Percentiles rank a stretch among this genome's conserved stretches.
phyloP scores from a whole-genome alignment of 1,284 basidiomycete species.

The Moesziomyces antarcticus region DNA sequence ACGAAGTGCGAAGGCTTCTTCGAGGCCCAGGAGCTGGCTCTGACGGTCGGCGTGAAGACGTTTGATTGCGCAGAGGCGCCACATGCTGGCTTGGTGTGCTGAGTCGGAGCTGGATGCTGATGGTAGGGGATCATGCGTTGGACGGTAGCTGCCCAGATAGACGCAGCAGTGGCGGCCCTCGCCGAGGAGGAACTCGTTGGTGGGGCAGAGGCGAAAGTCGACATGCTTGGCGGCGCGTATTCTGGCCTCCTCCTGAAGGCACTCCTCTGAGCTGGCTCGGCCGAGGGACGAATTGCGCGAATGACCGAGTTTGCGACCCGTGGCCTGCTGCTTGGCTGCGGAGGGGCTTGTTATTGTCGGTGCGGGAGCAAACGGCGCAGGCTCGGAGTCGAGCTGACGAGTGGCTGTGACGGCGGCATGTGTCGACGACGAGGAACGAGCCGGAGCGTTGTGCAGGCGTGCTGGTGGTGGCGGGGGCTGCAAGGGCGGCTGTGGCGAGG shows the following conservation, averaged over 20 bases:
- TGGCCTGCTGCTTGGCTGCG: conserved; percentile 10
- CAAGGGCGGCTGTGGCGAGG: conserved; percentile 11
- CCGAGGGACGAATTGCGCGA: conserved; percentile 55
- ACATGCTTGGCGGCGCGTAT: conserved; percentile 57
- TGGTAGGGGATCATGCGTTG: conserved; percentile 4
- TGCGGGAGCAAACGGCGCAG: neutral
- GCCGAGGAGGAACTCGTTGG: conserved; percentile 57
- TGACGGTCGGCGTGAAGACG: conserved; percentile 63
- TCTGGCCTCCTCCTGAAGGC: conserved; percentile 49
- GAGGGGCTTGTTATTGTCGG: neutral
- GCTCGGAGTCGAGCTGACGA: neutral
- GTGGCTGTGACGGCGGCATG: neutral
- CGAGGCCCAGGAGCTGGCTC: conserved; percentile 61
- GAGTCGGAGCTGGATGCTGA: neutral
- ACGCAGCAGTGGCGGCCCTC: conserved; percentile 64
- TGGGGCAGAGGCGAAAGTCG: conserved; percentile 58
- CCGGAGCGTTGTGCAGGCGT: conserved; percentile 2
- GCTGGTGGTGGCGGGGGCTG: conserved; percentile 26
- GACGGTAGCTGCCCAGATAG: conserved; percentile 58
- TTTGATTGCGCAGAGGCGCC: conserved; percentile 65
- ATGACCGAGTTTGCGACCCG: conserved; percentile 22
- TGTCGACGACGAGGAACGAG: neutral
- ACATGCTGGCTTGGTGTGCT: conserved; percentile 8
- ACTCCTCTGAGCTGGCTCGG: conserved; percentile 57
- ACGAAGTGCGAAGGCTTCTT: conserved; percentile 65